A percentile compares a stretch with the other conserved stretches of the same genome.
These are phyloP conservation scores for Pharus latifolius DNA, from an alignment of 176 grass and related monocot species.

Conservation along the genomic window DNA sequence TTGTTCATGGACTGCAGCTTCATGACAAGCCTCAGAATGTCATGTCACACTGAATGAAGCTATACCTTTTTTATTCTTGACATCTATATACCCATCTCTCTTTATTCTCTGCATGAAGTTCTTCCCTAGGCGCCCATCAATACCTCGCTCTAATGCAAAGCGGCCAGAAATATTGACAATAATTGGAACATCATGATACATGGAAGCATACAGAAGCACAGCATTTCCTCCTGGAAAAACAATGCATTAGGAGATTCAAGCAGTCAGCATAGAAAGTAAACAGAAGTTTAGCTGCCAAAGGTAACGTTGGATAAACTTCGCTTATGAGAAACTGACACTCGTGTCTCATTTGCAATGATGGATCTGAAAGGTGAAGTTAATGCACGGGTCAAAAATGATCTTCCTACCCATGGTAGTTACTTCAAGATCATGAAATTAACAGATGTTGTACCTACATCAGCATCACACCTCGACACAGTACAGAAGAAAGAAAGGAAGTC, in stretches of 20 bases:
- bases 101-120: constrained; percentile 73
- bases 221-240: constrained; percentile 59
- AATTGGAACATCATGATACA: constrained; percentile 35
- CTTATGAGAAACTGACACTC: not conserved
- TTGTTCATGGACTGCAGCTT: not conserved
- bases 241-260: not conserved
- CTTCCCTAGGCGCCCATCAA: constrained; percentile 66
- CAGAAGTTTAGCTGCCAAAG: not conserved
- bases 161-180: constrained; percentile 76
- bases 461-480: not conserved
- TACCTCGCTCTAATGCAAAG: constrained; percentile 70
- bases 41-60: not conserved
- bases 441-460: not conserved
- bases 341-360: not conserved
- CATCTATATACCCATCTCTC: constrained; percentile 77
- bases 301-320: too few relatives aligned
- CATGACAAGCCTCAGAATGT: not conserved
- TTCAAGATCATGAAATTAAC: not conserved
- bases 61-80: constrained; percentile 69
- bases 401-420: not conserved
- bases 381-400: not conserved
- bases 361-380: not conserved
- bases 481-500: not conserved
- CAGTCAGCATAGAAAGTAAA: not conserved
- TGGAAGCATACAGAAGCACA: constrained; percentile 75